Evolutionary conservation across 768 basidiomycete genomes (phyloP).

Genomic region (Serendipita sp.): DNA sequence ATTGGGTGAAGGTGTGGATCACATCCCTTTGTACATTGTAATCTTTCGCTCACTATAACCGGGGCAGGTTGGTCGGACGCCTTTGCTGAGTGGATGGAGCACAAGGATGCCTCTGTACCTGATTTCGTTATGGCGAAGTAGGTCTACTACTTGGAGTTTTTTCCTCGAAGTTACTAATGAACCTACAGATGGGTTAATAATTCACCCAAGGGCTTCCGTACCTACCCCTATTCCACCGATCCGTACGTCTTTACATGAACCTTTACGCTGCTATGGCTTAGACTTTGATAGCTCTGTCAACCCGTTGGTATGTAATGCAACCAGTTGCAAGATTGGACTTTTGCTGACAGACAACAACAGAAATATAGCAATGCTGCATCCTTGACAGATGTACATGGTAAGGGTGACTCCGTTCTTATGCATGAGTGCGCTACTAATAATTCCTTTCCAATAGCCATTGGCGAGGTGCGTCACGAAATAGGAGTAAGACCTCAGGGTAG

Average conservation of each 20-base stretch:
- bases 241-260: slow-evolving; percentile 20
- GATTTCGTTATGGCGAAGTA: slow-evolving; percentile 20
- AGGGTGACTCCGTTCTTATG: slow-evolving; percentile 23
- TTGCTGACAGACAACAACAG: not conserved
- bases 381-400: slow-evolving; percentile 15
- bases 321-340: too few relatives aligned
- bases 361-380: slow-evolving; percentile 12
- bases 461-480: not conserved
- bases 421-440: too few relatives aligned
- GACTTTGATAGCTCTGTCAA: slow-evolving; percentile 18
- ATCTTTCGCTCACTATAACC: not conserved
- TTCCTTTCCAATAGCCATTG: not conserved
- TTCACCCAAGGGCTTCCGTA: slow-evolving; percentile 33
- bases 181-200: slow-evolving; percentile 24
- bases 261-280: slow-evolving; percentile 18
- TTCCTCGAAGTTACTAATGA: not conserved
- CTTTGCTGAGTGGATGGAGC: slow-evolving; percentile 18
- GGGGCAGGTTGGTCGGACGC: slow-evolving; percentile 12
- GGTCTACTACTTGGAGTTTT: slow-evolving; percentile 22
- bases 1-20: slow-evolving; percentile 17
- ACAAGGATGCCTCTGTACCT: not conserved
- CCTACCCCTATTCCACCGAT: slow-evolving; percentile 42
- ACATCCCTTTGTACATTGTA: slow-evolving; percentile 28
- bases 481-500: not conserved
- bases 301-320: not conserved